These are phyloP conservation scores for Antrodiella citrinella DNA, from an alignment of 768 basidiomycete species.

Conservation along the genomic window DNA sequence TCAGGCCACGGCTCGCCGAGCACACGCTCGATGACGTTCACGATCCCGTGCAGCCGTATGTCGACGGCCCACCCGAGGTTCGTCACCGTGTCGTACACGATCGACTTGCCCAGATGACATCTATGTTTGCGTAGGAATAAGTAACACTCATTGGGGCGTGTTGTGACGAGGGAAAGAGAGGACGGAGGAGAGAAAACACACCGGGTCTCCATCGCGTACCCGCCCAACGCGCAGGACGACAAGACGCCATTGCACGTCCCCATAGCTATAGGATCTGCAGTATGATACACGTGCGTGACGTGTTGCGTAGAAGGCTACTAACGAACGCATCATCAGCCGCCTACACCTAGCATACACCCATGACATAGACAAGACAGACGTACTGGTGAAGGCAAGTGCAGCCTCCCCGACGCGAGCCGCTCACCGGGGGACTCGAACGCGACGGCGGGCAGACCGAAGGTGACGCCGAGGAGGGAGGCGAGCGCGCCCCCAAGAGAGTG, in stretches of 20 bases:
- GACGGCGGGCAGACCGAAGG: slow-evolving; percentile 84
- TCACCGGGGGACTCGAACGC: slow-evolving; percentile 90
- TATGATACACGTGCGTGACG: slow-evolving; percentile 89
- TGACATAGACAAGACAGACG: slow-evolving; percentile 22
- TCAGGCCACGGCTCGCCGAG: slow-evolving; percentile 66
- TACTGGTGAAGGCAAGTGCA: slow-evolving; percentile 85
- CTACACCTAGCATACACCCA: too few species aligned
- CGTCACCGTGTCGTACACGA: slow-evolving; percentile 88
- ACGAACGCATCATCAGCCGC: too few species aligned
- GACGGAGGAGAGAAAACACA: slow-evolving; percentile 22
- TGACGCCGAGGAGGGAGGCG: slow-evolving; percentile 75
- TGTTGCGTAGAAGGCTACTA: slow-evolving; percentile 65
- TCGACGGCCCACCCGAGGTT: slow-evolving; percentile 82
- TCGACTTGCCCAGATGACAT: slow-evolving; percentile 81
- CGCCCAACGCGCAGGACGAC: slow-evolving; percentile 76
- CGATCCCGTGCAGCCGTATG: slow-evolving; percentile 73
- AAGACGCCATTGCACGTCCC: slow-evolving; percentile 77
- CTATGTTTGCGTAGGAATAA: slow-evolving; percentile 22
- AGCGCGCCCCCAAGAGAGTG: slow-evolving; percentile 70
- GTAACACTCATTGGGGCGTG: too few species aligned
- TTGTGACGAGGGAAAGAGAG: slow-evolving; percentile 3
- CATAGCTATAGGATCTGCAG: slow-evolving; percentile 92
- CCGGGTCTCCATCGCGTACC: slow-evolving; percentile 85
- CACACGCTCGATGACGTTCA: slow-evolving; percentile 67
- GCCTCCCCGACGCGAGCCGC: slow-evolving; percentile 61